phyloP scores from a whole-genome alignment of 805 yeast genomes.

The Wickerhamiella brachini region DNA sequence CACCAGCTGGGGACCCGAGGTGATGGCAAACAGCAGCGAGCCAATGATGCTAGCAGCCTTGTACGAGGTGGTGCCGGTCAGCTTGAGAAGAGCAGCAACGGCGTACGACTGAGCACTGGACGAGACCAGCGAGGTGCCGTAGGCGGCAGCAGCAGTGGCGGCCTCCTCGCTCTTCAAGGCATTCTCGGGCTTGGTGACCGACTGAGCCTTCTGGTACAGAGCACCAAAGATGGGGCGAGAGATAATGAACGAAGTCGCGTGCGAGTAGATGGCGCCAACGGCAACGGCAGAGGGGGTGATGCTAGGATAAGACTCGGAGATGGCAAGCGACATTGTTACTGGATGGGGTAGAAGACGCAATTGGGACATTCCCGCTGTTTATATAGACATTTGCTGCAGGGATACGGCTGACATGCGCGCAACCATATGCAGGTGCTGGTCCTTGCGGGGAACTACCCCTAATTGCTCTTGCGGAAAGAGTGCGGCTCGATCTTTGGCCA shows the following conservation, averaged over 20 bases:
- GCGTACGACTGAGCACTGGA: constrained; percentile 30
- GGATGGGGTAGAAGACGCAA: not conserved
- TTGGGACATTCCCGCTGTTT: not conserved
- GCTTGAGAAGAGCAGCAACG: constrained; percentile 27
- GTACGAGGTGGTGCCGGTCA: constrained; percentile 26
- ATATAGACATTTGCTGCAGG: not conserved
- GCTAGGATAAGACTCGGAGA: constrained; percentile 16
- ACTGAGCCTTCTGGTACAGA: constrained; percentile 26
- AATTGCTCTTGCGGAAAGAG: not conserved
- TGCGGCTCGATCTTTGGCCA: not conserved
- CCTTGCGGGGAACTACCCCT: not conserved
- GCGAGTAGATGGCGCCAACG: constrained; percentile 28
- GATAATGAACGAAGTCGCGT: constrained; percentile 23
- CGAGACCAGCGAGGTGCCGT: constrained; percentile 23
- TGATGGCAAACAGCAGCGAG: constrained; percentile 25
- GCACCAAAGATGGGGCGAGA: constrained; percentile 29
- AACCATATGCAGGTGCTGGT: not conserved
- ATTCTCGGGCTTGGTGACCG: constrained; percentile 24
- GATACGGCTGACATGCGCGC: not conserved
- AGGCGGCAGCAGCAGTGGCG: constrained; percentile 24
- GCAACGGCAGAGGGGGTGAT: constrained; percentile 24
- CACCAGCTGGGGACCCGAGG: constrained; percentile 25
- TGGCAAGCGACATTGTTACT: constrained; percentile 14
- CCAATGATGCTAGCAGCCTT: constrained; percentile 30
- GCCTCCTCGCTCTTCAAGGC: constrained; percentile 26